These are phyloP conservation scores for Protea cynaroides DNA, from an alignment of 164 flowering plant species.

Conservation along the genomic window DNA sequence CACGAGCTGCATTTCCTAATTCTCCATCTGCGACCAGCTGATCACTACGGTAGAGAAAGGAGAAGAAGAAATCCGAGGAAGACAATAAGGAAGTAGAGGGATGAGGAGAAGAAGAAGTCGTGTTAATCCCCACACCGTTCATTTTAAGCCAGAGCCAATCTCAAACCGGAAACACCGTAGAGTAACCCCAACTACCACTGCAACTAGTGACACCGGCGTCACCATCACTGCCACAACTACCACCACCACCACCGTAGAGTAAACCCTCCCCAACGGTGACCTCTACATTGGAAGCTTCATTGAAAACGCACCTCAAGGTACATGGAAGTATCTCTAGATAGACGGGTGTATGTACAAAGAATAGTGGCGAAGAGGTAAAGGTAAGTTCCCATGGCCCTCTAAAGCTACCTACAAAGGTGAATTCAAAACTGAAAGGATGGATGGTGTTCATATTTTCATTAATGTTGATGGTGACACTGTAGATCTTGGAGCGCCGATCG, in stretches of 20 bases:
- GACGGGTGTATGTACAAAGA: slow-evolving; percentile 94
- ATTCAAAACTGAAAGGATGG: slow-evolving; percentile 79
- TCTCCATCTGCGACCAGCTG: too few species aligned
- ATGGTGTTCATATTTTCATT: slow-evolving; percentile 66
- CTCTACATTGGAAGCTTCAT: slow-evolving; percentile 62
- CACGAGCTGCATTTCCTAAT: too few species aligned
- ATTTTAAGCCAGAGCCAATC: slow-evolving; percentile 41
- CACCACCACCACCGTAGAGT: slow-evolving; percentile 31
- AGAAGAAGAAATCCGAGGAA: slow-evolving; percentile 27
- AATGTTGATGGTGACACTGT: slow-evolving; percentile 77
- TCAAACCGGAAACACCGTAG: slow-evolving; percentile 34
- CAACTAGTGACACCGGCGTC: not conserved
- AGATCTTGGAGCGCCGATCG: slow-evolving; percentile 66
- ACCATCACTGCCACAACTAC: not conserved
- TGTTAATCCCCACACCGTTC: slow-evolving; percentile 13
- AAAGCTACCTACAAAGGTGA: slow-evolving; percentile 85
- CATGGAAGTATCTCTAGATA: slow-evolving; percentile 75
- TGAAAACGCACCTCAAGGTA: slow-evolving; percentile 55
- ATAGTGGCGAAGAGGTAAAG: slow-evolving; percentile 73
- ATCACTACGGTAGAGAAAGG: too few species aligned
- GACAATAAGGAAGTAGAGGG: slow-evolving; percentile 9
- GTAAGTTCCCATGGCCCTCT: slow-evolving; percentile 83
- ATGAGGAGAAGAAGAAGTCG: not conserved
- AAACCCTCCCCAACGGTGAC: slow-evolving; percentile 72
- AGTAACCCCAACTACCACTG: slow-evolving; percentile 42